phyloP scores from a whole-genome alignment of 495 filamentous ascomycete species.

The Penicillium psychrofluorescens region DNA sequence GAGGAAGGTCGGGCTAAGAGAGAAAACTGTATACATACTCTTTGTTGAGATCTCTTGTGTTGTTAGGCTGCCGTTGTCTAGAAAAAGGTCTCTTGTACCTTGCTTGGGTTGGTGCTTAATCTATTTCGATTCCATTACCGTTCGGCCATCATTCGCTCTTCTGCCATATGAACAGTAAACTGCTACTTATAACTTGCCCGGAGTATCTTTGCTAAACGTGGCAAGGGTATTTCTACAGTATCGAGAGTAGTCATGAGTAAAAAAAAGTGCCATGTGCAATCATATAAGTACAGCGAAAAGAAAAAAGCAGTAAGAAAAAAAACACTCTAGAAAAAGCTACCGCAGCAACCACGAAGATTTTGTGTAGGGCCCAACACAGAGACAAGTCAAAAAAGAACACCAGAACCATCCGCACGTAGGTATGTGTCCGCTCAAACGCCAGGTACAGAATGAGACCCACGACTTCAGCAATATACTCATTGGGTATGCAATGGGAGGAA shows the following conservation, averaged over 20 bases:
- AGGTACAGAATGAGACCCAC: conserved; percentile 13
- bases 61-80: conserved; percentile 20
- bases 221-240: no score
- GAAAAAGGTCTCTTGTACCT: conserved; percentile 19
- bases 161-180: no score
- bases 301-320: no score
- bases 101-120: conserved; percentile 25
- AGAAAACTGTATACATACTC: conserved; percentile 45
- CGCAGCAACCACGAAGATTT: conserved; percentile 8
- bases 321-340: no score
- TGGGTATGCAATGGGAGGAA: conserved; percentile 15
- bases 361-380: conserved; percentile 6
- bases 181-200: no score
- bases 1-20: conserved; percentile 25
- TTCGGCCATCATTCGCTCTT: conserved; percentile 2
- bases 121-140: conserved; percentile 13
- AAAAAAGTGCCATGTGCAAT: conserved; percentile 11
- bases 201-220: no score
- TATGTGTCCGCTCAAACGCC: conserved; percentile 27
- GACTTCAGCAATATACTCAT: conserved; percentile 19
- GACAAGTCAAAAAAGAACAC: conserved; percentile 17
- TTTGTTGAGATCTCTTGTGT: conserved; percentile 28
- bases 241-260: neutral
- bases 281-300: conserved; percentile 28
- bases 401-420: conserved; percentile 15